Evolutionary conservation across 345 rosid genomes (phyloP).

Genomic region (Eucalyptus pauciflora): DNA sequence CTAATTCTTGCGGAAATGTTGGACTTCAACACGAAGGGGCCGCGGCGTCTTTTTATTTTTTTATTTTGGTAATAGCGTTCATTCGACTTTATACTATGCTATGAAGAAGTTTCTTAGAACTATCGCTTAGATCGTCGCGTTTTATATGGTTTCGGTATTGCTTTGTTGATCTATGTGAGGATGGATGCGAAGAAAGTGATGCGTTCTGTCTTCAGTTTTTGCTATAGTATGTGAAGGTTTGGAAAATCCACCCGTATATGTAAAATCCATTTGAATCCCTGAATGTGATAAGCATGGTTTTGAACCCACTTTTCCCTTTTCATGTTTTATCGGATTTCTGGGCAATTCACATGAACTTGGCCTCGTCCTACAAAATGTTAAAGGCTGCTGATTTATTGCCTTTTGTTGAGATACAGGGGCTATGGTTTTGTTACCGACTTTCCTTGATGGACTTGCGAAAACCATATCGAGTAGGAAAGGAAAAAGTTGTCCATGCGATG

Average conservation of each 20-base stretch:
- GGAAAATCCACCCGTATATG: neutral
- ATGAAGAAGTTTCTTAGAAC: neutral
- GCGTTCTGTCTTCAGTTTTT: neutral
- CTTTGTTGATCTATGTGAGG: neutral
- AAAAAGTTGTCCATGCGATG: slow-evolving; percentile 17
- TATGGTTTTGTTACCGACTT: slow-evolving; percentile 51
- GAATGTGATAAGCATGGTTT: neutral
- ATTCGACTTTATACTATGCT: neutral
- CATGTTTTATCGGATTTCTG: neutral
- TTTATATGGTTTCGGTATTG: neutral
- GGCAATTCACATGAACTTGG: neutral
- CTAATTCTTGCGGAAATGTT: neutral
- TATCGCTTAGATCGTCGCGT: neutral
- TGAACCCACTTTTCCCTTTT: neutral
- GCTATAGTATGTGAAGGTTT: neutral
- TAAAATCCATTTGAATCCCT: neutral
- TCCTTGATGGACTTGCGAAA: slow-evolving; percentile 58
- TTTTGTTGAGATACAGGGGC: neutral
- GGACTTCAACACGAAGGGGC: neutral
- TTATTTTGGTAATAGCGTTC: neutral
- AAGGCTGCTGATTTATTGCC: neutral
- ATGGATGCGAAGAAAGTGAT: neutral
- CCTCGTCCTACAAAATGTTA: neutral
- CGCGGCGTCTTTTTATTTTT: no score
- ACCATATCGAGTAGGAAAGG: slow-evolving; percentile 48